phyloP scores from a whole-genome alignment of 2,329 filamentous ascomycete genomes.

The Exophiala calicioides region DNA sequence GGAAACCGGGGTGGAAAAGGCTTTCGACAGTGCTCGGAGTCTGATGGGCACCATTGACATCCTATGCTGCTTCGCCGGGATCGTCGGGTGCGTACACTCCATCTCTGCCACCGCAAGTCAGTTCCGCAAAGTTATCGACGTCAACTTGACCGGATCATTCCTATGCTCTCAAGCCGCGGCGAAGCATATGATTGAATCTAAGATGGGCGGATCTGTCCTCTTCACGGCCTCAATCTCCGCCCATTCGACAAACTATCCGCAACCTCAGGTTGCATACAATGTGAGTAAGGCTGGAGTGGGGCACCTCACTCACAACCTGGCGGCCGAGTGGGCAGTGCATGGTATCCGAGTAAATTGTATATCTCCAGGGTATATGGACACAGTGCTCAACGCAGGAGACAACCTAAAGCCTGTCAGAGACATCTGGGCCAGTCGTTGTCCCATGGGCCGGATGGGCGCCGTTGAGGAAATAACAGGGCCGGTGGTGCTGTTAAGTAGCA shows the following conservation, averaged over 20 bases:
- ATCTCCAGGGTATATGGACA: constrained; percentile 76
- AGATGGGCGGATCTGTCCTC: constrained; percentile 68
- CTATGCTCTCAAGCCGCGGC: constrained; percentile 67
- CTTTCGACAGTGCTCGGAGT: constrained; percentile 43
- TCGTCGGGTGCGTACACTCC: constrained; percentile 64
- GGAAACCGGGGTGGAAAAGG: constrained; percentile 43
- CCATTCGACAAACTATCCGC: constrained; percentile 58
- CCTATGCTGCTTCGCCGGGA: constrained; percentile 66
- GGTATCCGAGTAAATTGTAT: constrained; percentile 73
- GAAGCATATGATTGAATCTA: constrained; percentile 43
- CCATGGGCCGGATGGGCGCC: constrained; percentile 65
- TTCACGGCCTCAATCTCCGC: constrained; percentile 64
- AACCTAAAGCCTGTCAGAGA: constrained; percentile 56
- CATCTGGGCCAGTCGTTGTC: constrained; percentile 62
- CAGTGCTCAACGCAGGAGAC: constrained; percentile 68
- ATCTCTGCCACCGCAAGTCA: constrained; percentile 59
- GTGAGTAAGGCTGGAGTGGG: constrained; percentile 68
- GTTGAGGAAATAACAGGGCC: constrained; percentile 65
- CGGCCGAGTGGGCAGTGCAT: constrained; percentile 70
- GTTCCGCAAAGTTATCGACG: constrained; percentile 66
- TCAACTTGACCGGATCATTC: constrained; percentile 72
- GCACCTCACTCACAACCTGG: constrained; percentile 64
- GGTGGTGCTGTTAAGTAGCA: constrained; percentile 62
- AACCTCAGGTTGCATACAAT: constrained; percentile 70
- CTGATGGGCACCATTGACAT: constrained; percentile 38